A percentile compares a stretch with the other conserved stretches of the same genome.
Conservation (phyloP, 2,329 filamentous ascomycete genomes). For the Tolypocladium cylindrosporum region DNA sequence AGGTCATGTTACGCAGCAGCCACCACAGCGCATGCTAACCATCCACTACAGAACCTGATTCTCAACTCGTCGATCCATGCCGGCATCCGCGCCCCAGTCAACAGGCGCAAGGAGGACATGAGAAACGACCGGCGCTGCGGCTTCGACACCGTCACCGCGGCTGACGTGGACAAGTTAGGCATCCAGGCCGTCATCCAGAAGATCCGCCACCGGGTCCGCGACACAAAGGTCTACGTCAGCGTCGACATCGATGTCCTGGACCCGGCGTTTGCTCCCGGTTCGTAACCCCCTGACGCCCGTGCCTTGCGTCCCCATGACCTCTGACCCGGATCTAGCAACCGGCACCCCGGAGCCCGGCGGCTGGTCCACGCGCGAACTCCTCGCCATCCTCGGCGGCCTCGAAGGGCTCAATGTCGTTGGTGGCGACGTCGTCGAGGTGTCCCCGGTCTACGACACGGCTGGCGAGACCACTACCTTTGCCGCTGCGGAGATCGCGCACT, state of each 20-base stretch:
- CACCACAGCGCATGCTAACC: background rate
- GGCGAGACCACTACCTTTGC: conserved; percentile 71
- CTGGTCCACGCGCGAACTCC: conserved; percentile 76
- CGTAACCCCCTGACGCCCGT: background rate
- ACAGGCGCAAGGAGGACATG: conserved; percentile 26
- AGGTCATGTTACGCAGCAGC: background rate
- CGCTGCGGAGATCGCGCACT: conserved; percentile 62
- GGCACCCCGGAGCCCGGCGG: conserved; percentile 79
- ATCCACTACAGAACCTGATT: conserved; percentile 36
- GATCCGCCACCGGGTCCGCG: conserved; percentile 60
- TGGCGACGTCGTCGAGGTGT: conserved; percentile 77
- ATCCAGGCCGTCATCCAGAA: conserved; percentile 52
- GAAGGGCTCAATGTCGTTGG: conserved; percentile 73
- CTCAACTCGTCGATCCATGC: conserved; percentile 66
- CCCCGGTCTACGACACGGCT: conserved; percentile 68
- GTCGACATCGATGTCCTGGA: conserved; percentile 75
- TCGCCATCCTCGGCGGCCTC: conserved; percentile 65
- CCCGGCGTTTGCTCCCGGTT: conserved; percentile 30
- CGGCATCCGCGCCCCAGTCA: conserved; percentile 65
- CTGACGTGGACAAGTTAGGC: conserved; percentile 69
- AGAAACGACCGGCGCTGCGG: conserved; percentile 12
- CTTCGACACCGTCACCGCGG: conserved; percentile 10
- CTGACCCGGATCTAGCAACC: conserved; percentile 41
- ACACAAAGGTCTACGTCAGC: conserved; percentile 64
- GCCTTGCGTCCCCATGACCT: background rate